Evolutionary conservation across 1,284 basidiomycete species (phyloP).

Genomic region (Xerocomus amazonicus): DNA sequence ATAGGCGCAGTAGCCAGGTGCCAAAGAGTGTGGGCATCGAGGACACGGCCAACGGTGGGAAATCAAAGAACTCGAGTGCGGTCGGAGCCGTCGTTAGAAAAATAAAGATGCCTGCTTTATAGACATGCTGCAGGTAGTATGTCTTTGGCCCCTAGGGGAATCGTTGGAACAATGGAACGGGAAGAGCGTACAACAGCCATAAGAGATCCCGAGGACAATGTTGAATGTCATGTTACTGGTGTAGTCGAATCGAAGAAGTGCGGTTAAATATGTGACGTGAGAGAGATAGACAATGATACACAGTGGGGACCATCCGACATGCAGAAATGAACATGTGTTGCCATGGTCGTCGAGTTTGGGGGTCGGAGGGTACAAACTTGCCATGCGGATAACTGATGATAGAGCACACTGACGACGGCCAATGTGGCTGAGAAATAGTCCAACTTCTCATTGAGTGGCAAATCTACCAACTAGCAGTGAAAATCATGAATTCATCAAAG

Average conservation of each 20-base stretch:
- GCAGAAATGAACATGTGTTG: slow-evolving; percentile 12
- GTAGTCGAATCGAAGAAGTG: slow-evolving; percentile 87
- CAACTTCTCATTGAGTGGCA: slow-evolving; percentile 82
- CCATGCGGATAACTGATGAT: slow-evolving; percentile 73
- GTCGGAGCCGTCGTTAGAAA: slow-evolving; percentile 75
- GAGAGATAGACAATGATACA: slow-evolving; percentile 55
- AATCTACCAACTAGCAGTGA: slow-evolving; percentile 48
- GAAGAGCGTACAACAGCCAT: slow-evolving; percentile 78
- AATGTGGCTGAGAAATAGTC: slow-evolving; percentile 96
- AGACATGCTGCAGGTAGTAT: slow-evolving; percentile 54
- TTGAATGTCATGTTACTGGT: slow-evolving; percentile 93
- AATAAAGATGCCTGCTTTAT: slow-evolving; percentile 60
- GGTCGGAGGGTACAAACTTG: slow-evolving; percentile 59
- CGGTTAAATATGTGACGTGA: slow-evolving; percentile 78
- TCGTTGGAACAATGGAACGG: slow-evolving; percentile 45
- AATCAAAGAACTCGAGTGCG: slow-evolving; percentile 88
- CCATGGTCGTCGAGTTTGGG: slow-evolving; percentile 18
- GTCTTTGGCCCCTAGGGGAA: slow-evolving; percentile 51
- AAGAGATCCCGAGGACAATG: slow-evolving; percentile 70
- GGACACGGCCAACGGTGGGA: slow-evolving; percentile 72
- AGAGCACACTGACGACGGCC: slow-evolving; percentile 74
- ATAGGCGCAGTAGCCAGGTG: slow-evolving; percentile 86
- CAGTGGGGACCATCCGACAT: slow-evolving; percentile 40
- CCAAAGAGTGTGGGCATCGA: slow-evolving; percentile 98
- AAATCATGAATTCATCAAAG: too few species aligned